Base-by-base conservation (phyloP, 768 basidiomycete genomes). In the Boletus coccyginus region DNA sequence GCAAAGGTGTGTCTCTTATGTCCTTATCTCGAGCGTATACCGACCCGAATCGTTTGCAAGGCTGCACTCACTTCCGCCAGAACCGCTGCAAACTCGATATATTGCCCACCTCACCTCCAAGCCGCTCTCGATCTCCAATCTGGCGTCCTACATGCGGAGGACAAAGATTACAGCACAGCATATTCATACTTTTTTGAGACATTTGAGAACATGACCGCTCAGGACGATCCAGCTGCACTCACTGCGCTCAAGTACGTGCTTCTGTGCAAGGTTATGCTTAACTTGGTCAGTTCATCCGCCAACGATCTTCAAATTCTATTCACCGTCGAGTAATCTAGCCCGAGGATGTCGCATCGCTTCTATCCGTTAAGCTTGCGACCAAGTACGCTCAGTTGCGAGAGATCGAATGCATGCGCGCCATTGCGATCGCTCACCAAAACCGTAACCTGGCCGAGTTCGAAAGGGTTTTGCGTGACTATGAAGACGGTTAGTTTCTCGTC, bases 101-200 rank as follows among this genome's bases (percentile, higher is more conserved):
- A 98, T 76, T 97, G 94, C 64, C 86, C 88, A 32, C 86, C 88
- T 13, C 76, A 83, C 54, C 77, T 90, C 16, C 86, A 80, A 66
- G 78, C 79, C 3, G 74, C 78, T 14, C 76, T 85, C 32, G 87
- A 90, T 64, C 77, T 88, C 29, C 87, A 88, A 65, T 81, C 81
- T 42, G 88, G 96, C 5, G 79, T 96, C 42, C 80, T 98, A 11
- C 93, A 97, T 65, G 94, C 96, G 0, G 95, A 99, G 63, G 96
- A 99, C 66, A 96, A 95, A 68, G 96, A 98, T 73, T 98, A 97
- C 72, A 95, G 84, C 55, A 99, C 96, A 0, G 96, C 87, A 21
- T 97, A 97, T 72, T 94, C 92, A 0, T 99, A 98, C 75, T 98
- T 98, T 75, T 94, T 92, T 63, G 96, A 98, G 74, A 87, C 94